Conservation (phyloP, 768 basidiomycete genomes). For the Boletus rufocinnamomeus region DNA sequence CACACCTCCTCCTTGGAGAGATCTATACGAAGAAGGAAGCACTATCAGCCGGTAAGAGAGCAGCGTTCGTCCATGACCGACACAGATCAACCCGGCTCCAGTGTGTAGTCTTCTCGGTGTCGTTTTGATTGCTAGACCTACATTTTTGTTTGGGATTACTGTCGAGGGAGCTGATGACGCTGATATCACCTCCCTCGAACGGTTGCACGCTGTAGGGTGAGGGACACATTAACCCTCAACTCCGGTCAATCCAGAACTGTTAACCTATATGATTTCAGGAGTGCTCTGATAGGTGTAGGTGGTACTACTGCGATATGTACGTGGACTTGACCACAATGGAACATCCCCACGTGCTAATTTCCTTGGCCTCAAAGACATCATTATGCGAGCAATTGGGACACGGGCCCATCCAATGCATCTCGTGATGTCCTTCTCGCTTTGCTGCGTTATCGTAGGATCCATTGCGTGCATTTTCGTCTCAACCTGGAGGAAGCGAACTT, state of each 20-base stretch:
- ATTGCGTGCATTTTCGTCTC: background rate
- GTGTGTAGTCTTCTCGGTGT: conserved; percentile 66
- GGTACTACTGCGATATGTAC: background rate
- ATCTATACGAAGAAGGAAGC: background rate
- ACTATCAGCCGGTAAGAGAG: background rate
- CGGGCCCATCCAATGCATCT: background rate
- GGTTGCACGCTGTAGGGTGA: background rate
- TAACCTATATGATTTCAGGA: background rate
- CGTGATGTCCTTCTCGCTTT: background rate
- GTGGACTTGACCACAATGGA: background rate
- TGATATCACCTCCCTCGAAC: background rate
- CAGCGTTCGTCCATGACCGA: background rate
- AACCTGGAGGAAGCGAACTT: background rate
- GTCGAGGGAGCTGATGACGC: background rate
- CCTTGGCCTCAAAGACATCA: background rate
- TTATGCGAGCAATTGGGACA: background rate
- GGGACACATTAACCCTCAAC: background rate
- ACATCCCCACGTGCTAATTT: background rate
- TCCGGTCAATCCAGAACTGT: background rate
- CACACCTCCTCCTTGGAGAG: background rate
- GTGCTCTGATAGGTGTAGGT: background rate
- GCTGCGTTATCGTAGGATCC: background rate
- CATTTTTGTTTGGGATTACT: background rate
- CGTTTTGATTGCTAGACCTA: conserved; percentile 52
- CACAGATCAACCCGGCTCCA: background rate